Conservation (phyloP, 257 asterid species). For the Salvia rosmarinus region DNA sequence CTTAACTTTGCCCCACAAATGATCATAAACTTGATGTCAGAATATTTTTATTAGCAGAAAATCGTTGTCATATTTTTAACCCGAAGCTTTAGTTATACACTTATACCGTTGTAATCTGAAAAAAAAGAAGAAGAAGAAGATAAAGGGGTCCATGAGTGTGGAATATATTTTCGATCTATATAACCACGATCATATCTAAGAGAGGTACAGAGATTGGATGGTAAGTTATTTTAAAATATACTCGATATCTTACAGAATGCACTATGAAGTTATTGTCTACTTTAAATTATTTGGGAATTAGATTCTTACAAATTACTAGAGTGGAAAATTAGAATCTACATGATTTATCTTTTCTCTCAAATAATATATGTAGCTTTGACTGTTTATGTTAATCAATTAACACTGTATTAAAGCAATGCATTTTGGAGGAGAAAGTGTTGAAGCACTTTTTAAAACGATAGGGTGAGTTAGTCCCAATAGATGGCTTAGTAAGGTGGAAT, state of each 20-base stretch:
- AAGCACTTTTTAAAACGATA: neutral
- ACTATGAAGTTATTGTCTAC: too few relatives aligned
- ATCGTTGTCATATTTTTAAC: too few relatives aligned
- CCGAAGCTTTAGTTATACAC: too few relatives aligned
- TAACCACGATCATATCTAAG: too few relatives aligned
- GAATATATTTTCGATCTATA: too few relatives aligned
- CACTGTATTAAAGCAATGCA: neutral
- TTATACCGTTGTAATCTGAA: neutral
- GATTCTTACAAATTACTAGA: neutral
- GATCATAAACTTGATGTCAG: neutral
- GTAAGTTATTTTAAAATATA: too few relatives aligned
- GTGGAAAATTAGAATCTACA: neutral
- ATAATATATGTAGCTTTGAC: neutral
- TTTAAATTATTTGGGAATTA: neutral
- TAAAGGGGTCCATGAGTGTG: too few relatives aligned
- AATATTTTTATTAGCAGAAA: too few relatives aligned
- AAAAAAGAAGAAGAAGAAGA: neutral
- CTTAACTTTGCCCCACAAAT: neutral
- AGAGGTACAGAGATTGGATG: too few relatives aligned
- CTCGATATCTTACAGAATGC: too few relatives aligned
- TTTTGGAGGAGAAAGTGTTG: neutral
- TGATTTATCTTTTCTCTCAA: neutral
- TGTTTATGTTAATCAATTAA: neutral
- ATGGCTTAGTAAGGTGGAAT: neutral
- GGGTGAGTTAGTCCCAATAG: neutral